A percentile compares a stretch with the other conserved stretches of the same genome.
These are phyloP conservation scores for Candida railenensis DNA, from an alignment of 805 yeast genomes.

Conservation along the genomic window DNA sequence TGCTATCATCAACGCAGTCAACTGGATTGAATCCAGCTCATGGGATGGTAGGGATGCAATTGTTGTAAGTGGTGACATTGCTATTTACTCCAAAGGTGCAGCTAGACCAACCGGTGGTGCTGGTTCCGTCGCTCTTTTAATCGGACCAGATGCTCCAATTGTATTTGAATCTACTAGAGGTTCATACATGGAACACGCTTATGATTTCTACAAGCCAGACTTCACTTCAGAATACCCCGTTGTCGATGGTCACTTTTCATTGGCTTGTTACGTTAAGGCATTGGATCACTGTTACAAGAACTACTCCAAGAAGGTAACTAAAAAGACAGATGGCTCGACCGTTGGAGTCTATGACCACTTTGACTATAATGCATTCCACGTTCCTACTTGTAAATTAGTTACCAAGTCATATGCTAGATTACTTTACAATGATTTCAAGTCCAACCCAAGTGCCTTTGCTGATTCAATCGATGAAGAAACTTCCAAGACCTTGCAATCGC, in stretches of 20 bases:
- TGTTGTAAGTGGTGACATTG: conserved; percentile 97
- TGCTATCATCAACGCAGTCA: conserved; percentile 88
- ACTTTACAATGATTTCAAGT: conserved; percentile 80
- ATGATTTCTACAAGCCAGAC: conserved; percentile 98
- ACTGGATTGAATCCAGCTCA: conserved; percentile 93
- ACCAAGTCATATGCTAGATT: conserved; percentile 90
- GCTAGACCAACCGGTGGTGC: conserved; percentile 99
- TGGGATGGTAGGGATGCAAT: conserved; percentile 99
- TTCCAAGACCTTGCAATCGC: conserved; percentile 47
- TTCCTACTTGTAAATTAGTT: conserved; percentile 96
- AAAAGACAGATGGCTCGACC: conserved; percentile 39
- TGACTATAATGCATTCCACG: conserved; percentile 95
- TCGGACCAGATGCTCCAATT: conserved; percentile 97
- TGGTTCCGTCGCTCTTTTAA: conserved; percentile 89
- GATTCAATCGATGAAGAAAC: conserved; percentile 46
- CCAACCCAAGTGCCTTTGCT: conserved; percentile 60
- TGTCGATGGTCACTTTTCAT: conserved; percentile 95
- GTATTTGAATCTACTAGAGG: conserved; percentile 90
- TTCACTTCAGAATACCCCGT: conserved; percentile 94
- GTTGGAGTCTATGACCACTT: conserved; percentile 70
- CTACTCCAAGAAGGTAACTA: conserved; percentile 70
- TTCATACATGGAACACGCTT: conserved; percentile 92
- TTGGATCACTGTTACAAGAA: conserved; percentile 81
- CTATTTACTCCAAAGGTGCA: conserved; percentile 93
- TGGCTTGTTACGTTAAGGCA: conserved; percentile 91